Conservation (phyloP, 2,329 filamentous ascomycete species). For the Neonectria sp. region DNA sequence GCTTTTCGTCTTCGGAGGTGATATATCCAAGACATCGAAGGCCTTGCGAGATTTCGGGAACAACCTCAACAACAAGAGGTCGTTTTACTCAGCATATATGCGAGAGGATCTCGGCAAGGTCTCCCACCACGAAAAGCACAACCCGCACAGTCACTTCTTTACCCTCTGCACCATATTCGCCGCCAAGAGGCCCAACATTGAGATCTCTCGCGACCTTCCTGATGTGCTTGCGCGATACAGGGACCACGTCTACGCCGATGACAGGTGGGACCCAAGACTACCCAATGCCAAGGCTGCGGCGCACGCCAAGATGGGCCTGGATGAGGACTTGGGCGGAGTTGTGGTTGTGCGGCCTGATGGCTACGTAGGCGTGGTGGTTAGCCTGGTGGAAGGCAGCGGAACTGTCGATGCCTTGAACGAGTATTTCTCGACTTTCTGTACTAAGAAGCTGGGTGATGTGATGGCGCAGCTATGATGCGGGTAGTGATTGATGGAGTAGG, state of each 20-base stretch:
- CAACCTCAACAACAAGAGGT: slow-evolving; percentile 74
- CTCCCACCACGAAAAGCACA: slow-evolving; percentile 84
- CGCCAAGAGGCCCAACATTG: slow-evolving; percentile 75
- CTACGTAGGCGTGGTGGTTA: slow-evolving; percentile 84
- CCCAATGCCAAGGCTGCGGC: slow-evolving; percentile 80
- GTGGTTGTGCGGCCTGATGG: slow-evolving; percentile 90
- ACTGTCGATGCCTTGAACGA: slow-evolving; percentile 87
- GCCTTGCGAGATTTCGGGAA: slow-evolving; percentile 80
- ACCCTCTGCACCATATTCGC: slow-evolving; percentile 85
- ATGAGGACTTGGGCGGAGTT: slow-evolving; percentile 80
- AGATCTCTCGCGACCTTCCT: slow-evolving; percentile 81
- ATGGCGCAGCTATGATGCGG: slow-evolving; percentile 45
- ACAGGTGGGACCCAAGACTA: slow-evolving; percentile 80
- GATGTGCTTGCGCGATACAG: slow-evolving; percentile 80
- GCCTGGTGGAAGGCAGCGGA: slow-evolving; percentile 80
- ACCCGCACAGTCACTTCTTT: slow-evolving; percentile 88
- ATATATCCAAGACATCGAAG: slow-evolving; percentile 68
- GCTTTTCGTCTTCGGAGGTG: slow-evolving; percentile 88
- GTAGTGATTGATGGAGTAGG: too few relatives aligned
- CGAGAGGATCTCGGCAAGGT: slow-evolving; percentile 74
- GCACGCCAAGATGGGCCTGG: slow-evolving; percentile 89
- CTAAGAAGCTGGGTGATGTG: slow-evolving; percentile 67
- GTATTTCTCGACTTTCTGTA: slow-evolving; percentile 84
- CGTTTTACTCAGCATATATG: slow-evolving; percentile 80
- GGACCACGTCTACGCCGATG: slow-evolving; percentile 89